phyloP scores from a whole-genome alignment of 2,329 filamentous ascomycete genomes.

The Incumbomyces lentus region DNA sequence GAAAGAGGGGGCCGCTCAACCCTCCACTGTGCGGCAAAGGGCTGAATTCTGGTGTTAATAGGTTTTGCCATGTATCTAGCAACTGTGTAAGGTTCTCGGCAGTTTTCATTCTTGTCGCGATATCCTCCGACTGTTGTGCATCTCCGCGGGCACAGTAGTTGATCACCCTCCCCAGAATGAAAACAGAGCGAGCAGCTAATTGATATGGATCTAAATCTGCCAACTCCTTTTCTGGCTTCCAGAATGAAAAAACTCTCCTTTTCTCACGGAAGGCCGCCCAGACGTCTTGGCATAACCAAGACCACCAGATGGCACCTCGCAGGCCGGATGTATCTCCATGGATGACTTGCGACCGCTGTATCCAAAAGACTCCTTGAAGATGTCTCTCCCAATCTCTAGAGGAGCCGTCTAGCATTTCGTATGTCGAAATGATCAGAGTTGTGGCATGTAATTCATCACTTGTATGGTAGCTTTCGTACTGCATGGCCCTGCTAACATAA shows the following conservation, averaged over 20 bases:
- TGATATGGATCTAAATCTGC: constrained; percentile 13
- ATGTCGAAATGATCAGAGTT: constrained; percentile 22
- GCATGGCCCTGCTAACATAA: constrained; percentile 24
- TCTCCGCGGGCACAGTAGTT: constrained; percentile 17
- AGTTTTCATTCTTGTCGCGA: constrained; percentile 12
- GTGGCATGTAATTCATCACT: constrained; percentile 24
- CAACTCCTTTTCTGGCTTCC: constrained; percentile 22
- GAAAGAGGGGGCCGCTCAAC: constrained; percentile 10
- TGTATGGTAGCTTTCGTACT: constrained; percentile 20
- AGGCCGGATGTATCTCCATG: constrained; percentile 23
- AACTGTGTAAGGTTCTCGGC: constrained; percentile 15
- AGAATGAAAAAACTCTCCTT: constrained; percentile 22
- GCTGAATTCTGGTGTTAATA: constrained; percentile 22
- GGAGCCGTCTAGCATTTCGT: constrained; percentile 25
- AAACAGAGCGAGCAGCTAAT: constrained; percentile 17
- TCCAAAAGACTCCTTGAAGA: constrained; percentile 23
- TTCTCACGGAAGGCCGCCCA: constrained; percentile 25
- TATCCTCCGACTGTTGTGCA: constrained; percentile 7
- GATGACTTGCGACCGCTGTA: constrained; percentile 23
- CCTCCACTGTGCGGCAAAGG: constrained; percentile 15
- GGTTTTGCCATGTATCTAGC: constrained; percentile 22
- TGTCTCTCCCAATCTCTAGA: constrained; percentile 24
- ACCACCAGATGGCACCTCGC: constrained; percentile 24
- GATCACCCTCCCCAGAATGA: constrained; percentile 20
- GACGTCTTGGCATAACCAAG: constrained; percentile 25